Percentiles rank a stretch among this genome's conserved stretches.
These are phyloP conservation scores for Hibiscus syriacus DNA, from an alignment of 345 rosid genomes.

Conservation along the genomic window DNA sequence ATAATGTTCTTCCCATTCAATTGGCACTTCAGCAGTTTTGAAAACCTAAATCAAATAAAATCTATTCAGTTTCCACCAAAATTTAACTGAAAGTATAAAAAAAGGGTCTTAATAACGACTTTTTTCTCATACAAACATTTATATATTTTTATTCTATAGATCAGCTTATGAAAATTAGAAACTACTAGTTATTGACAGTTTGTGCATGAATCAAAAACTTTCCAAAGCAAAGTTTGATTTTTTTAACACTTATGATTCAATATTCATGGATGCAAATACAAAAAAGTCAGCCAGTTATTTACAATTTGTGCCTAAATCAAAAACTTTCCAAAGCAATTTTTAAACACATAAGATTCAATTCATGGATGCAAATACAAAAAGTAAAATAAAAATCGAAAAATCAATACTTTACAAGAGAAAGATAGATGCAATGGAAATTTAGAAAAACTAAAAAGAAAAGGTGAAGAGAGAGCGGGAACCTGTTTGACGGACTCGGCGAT, in stretches of 20 bases:
- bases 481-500: constrained; percentile 92
- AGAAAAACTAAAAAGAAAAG: neutral
- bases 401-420: neutral
- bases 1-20: constrained; percentile 95
- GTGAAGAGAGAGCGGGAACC: constrained; percentile 26
- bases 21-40: constrained; percentile 70
- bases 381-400: neutral
- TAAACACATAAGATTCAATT: neutral
- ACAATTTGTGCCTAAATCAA: neutral
- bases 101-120: neutral
- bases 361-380: neutral
- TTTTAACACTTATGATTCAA: neutral
- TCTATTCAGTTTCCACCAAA: neutral
- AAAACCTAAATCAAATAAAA: constrained; percentile 40
- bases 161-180: neutral
- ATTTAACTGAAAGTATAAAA: constrained; percentile 6
- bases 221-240: neutral
- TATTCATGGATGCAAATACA: neutral
- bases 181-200: neutral
- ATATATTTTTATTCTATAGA: neutral
- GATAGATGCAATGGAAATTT: neutral
- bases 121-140: neutral
- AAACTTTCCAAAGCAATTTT: neutral
- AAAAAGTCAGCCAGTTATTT: neutral
- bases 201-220: neutral